phyloP scores from a whole-genome alignment of 352 stramenopile genomes.

The Phytophthora constricta region DNA sequence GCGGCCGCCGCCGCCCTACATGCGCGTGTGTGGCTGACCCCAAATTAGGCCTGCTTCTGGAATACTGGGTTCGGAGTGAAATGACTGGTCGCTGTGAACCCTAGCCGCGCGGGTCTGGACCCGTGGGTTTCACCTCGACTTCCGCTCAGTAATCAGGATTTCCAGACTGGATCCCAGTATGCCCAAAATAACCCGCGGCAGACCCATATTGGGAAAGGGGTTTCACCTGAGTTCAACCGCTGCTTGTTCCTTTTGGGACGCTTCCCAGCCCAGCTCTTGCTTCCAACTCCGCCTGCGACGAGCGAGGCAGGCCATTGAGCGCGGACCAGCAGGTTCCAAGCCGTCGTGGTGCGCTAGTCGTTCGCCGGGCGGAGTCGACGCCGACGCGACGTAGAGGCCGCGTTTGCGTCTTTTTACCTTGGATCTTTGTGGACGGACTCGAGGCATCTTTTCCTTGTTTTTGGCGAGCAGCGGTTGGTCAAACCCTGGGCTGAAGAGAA shows the following conservation, averaged over 20 bases:
- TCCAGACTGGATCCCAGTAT: neutral
- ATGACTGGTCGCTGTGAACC: slow-evolving; percentile 31
- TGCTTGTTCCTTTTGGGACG: slow-evolving; percentile 9
- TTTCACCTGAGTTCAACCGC: slow-evolving; percentile 38
- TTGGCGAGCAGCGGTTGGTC: slow-evolving; percentile 12
- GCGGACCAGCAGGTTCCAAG: too few relatives aligned
- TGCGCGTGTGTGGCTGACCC: neutral
- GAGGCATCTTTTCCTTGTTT: slow-evolving; percentile 35
- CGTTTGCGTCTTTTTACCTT: slow-evolving; percentile 2
- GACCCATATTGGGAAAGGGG: slow-evolving; percentile 8
- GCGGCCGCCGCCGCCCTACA: too few relatives aligned
- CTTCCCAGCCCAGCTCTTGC: slow-evolving; percentile 14
- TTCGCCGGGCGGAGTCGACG: too few relatives aligned
- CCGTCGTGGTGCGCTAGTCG: too few relatives aligned
- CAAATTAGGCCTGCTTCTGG: slow-evolving; percentile 2
- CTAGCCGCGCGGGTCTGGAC: slow-evolving; percentile 5
- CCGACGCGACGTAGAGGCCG: slow-evolving; percentile 31
- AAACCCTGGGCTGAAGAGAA: neutral
- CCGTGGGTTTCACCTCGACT: slow-evolving; percentile 6
- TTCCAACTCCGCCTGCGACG: neutral
- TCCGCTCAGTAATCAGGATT: neutral
- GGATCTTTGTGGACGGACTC: slow-evolving; percentile 44
- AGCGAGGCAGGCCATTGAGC: neutral
- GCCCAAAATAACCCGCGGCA: neutral
- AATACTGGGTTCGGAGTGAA: slow-evolving; percentile 14